A percentile compares a stretch with the other conserved stretches of the same genome.
phyloP scores from a whole-genome alignment of 208 protist species.

The Herpetomonas muscarum region DNA sequence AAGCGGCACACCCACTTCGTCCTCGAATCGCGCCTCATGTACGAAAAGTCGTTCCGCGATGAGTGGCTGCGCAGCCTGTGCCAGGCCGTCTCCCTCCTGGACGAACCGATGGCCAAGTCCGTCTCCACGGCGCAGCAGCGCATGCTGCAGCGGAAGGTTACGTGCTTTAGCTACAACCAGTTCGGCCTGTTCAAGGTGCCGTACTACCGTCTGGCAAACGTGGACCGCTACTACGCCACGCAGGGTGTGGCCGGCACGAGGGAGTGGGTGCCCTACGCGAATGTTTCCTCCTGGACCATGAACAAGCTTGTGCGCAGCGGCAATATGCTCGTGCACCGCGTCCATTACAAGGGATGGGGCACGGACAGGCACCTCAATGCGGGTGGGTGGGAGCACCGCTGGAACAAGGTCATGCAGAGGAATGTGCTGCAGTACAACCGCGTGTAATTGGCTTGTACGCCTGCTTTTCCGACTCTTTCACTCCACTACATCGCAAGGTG shows the following conservation, averaged over 20 bases:
- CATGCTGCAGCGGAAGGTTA: conserved; percentile 86
- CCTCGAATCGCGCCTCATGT: conserved; percentile 82
- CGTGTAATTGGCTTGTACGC: conserved; percentile 23
- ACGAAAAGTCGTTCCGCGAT: conserved; percentile 91
- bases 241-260: conserved; percentile 75
- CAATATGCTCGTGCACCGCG: conserved; percentile 84
- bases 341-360: conserved; percentile 83
- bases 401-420: conserved; percentile 90
- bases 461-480: not conserved
- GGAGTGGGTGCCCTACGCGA: conserved; percentile 88
- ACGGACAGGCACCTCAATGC: conserved; percentile 74
- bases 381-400: conserved; percentile 87
- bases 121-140: conserved; percentile 51
- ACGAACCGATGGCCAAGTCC: conserved; percentile 81
- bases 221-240: conserved; percentile 79
- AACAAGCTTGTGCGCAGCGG: conserved; percentile 86
- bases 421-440: conserved; percentile 86
- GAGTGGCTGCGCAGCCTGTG: conserved; percentile 83
- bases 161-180: conserved; percentile 90
- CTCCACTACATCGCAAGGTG: too few relatives aligned
- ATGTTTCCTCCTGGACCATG: conserved; percentile 89
- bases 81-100: conserved; percentile 62
- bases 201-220: conserved; percentile 82
- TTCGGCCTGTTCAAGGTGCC: conserved; percentile 81
- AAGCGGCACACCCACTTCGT: conserved; percentile 85